Evolutionary conservation across 305 asterid species (phyloP).

Genomic region (Petunia hybrid): DNA sequence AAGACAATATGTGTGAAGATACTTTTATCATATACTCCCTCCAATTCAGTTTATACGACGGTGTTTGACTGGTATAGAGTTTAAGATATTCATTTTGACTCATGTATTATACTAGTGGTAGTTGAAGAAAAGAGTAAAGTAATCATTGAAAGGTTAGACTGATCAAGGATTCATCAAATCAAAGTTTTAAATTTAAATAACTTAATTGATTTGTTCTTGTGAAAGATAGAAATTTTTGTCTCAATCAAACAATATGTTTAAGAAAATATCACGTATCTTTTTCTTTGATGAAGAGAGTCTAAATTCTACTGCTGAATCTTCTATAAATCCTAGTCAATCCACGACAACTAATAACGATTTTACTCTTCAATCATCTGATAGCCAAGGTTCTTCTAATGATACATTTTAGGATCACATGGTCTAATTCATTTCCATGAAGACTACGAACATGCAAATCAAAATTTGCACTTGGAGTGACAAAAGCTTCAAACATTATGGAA

Average conservation of each 20-base stretch:
- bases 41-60: neutral
- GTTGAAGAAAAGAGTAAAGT: neutral
- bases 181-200: neutral
- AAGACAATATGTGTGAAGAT: neutral
- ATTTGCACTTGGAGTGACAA: neutral
- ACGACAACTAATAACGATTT: too few species aligned
- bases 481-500: neutral
- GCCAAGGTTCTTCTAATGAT: too few species aligned
- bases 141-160: neutral
- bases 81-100: neutral
- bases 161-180: neutral
- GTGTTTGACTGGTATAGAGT: neutral
- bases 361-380: too few species aligned
- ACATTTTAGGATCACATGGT: too few species aligned
- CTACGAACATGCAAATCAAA: too few species aligned
- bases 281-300: too few species aligned
- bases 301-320: too few species aligned
- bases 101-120: neutral
- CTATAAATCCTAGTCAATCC: too few species aligned
- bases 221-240: neutral
- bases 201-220: neutral
- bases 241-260: too few species aligned
- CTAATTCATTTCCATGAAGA: too few species aligned
- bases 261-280: too few species aligned
- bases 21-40: neutral